Percentiles rank a stretch among this genome's conserved stretches.
Evolutionary conservation across 257 asterid species (phyloP).

Genomic region (Solanum virginianum): DNA sequence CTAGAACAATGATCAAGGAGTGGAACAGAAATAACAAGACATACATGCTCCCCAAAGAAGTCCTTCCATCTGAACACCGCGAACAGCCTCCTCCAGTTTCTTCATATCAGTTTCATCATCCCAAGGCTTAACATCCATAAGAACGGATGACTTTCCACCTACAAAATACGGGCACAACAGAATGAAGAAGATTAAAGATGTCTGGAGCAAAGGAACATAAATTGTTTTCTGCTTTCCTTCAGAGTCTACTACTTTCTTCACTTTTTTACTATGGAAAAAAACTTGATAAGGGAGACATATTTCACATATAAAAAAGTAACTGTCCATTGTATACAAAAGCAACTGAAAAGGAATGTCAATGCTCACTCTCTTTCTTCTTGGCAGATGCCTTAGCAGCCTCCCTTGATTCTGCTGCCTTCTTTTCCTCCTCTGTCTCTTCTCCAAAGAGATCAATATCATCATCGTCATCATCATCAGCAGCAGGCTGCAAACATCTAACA

Average conservation of each 20-base stretch:
- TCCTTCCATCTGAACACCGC: slow-evolving; percentile 55
- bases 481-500: slow-evolving; percentile 9
- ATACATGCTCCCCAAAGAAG: slow-evolving; percentile 98
- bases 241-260: neutral
- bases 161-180: neutral
- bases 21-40: neutral
- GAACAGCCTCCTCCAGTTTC: slow-evolving; percentile 80
- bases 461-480: slow-evolving; percentile 35
- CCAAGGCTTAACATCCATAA: slow-evolving; percentile 93
- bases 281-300: neutral
- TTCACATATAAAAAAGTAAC: neutral
- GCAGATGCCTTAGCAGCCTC: slow-evolving; percentile 69
- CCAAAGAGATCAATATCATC: slow-evolving; percentile 93
- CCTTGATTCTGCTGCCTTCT: slow-evolving; percentile 88
- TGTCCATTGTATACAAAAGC: neutral
- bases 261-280: neutral
- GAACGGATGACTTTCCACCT: slow-evolving; percentile 98
- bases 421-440: slow-evolving; percentile 96
- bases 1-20: neutral
- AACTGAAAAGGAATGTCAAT: neutral
- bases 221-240: neutral
- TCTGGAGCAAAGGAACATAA: neutral
- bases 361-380: slow-evolving; percentile 96
- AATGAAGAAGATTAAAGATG: neutral
- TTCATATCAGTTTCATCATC: slow-evolving; percentile 98